Base-by-base conservation (phyloP, 768 basidiomycete species). In the Collybia mongolica region DNA sequence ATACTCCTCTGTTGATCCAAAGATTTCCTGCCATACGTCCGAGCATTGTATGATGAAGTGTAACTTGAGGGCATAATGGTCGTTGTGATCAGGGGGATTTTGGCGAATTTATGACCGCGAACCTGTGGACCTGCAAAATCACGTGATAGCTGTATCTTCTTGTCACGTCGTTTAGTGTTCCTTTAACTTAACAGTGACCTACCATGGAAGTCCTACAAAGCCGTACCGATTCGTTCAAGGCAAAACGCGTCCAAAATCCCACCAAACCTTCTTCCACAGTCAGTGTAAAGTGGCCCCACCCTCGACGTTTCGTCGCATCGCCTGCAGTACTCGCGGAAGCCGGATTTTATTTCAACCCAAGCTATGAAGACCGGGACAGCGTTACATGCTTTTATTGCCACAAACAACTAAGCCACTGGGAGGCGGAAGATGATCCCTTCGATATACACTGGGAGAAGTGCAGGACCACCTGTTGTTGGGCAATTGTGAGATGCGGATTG, bases 331-430 rank as follows among this genome's bases (percentile, higher is more conserved):
- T 98, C 14, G 88, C 95, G 1, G 83, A 88, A 56, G 95, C 95
- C 2, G 95, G 95, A 7, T 98, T 96, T 71, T 95, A 82, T 74
- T 94, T 78, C 68, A 75, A 75, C 54, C 91, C 91, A 0, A 81
- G 79, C 55, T 70, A 72, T 51, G 80, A 83, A 19, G 83, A 86
- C 52, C 73, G 72, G 14, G 91, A 94, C 67, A 85, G 81, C 58
- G 93, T 89, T 18, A 75, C 79, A 3, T 98, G 95, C 65, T 97
- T 86, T 65, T 71, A 87, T 55, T 98, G 95, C 70, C 77, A 75
- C 39, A 90, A 94, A 59, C 76, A 86, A 53, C 75, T 98, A 7
- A 81, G 83, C 47, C 90, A 87, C 17, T 98, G 95, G 95, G 88
- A 88, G 41, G 75, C 74, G 39, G 72, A 81, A 0, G 94, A 98